phyloP scores from a whole-genome alignment of 495 filamentous ascomycete species.

The Hypoxylon lienhwacheense region DNA sequence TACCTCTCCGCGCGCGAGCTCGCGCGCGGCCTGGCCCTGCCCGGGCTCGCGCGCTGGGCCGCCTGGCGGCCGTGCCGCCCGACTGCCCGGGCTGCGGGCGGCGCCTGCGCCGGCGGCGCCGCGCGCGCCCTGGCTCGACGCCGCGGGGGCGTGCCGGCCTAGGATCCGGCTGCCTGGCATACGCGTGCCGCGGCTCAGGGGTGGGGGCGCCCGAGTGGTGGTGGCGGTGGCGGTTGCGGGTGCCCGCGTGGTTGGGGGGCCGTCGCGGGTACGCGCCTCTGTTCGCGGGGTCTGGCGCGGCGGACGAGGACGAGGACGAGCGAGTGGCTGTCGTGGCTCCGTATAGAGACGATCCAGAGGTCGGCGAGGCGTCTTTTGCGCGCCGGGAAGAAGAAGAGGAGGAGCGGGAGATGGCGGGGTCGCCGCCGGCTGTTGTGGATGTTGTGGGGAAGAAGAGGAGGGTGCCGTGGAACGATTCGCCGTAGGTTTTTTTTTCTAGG shows the following conservation, averaged over 20 bases:
- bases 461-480: too few relatives aligned
- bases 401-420: constrained; percentile 13
- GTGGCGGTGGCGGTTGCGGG: too few relatives aligned
- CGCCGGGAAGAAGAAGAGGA: constrained; percentile 1
- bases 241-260: constrained; percentile 36
- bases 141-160: too few relatives aligned
- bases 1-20: constrained; percentile 45
- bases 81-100: constrained; percentile 47
- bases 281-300: constrained; percentile 21
- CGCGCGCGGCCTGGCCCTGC: constrained; percentile 44
- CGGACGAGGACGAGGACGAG: constrained; percentile 21
- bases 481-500: too few relatives aligned
- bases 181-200: too few relatives aligned
- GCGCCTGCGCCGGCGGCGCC: constrained; percentile 42
- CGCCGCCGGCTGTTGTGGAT: constrained; percentile 29
- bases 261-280: constrained; percentile 27
- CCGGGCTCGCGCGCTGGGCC: constrained; percentile 39
- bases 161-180: too few relatives aligned
- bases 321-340: constrained; percentile 10
- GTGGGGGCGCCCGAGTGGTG: constrained; percentile 35
- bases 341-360: constrained; percentile 32
- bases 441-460: constrained; percentile 27
- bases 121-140: constrained; percentile 43
- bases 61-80: constrained; percentile 42
- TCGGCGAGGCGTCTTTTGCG: constrained; percentile 23